Evolutionary conservation across 2,329 filamentous ascomycete species (phyloP).

Genomic region (Clonostachys sp.): DNA sequence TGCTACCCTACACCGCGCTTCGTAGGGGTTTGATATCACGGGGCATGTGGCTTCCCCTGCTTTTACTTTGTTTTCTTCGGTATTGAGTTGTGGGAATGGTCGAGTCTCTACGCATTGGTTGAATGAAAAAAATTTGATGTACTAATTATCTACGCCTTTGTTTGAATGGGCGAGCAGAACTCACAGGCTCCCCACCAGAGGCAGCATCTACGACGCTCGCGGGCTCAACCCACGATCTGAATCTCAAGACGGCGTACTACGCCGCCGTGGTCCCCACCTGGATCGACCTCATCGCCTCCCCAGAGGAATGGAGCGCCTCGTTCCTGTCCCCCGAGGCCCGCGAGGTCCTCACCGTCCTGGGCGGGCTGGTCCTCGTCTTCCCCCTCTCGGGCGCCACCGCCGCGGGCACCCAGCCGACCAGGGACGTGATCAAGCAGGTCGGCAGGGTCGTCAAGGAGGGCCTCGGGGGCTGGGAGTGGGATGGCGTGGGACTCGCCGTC

Average conservation of each 20-base stretch:
- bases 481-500: conserved; percentile 57
- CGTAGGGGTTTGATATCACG: neutral
- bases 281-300: conserved; percentile 56
- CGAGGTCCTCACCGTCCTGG: conserved; percentile 58
- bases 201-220: conserved; percentile 40
- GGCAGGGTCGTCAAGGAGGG: conserved; percentile 46
- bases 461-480: conserved; percentile 59
- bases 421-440: conserved; percentile 44
- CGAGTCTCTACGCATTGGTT: too few relatives aligned
- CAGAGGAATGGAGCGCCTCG: conserved; percentile 49
- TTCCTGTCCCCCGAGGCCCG: conserved; percentile 57
- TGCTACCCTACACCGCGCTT: neutral
- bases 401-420: conserved; percentile 10
- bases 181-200: conserved; percentile 42
- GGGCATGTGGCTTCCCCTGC: too few relatives aligned
- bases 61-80: too few relatives aligned
- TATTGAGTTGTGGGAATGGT: too few relatives aligned
- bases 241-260: conserved; percentile 58
- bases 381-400: conserved; percentile 9
- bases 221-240: conserved; percentile 52
- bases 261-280: conserved; percentile 56
- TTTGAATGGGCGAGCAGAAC: conserved; percentile 28
- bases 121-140: too few relatives aligned
- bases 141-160: neutral
- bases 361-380: conserved; percentile 47